Evolutionary conservation across 352 stramenopile genomes (phyloP).

Genomic region (Phytophthora aleatoria): DNA sequence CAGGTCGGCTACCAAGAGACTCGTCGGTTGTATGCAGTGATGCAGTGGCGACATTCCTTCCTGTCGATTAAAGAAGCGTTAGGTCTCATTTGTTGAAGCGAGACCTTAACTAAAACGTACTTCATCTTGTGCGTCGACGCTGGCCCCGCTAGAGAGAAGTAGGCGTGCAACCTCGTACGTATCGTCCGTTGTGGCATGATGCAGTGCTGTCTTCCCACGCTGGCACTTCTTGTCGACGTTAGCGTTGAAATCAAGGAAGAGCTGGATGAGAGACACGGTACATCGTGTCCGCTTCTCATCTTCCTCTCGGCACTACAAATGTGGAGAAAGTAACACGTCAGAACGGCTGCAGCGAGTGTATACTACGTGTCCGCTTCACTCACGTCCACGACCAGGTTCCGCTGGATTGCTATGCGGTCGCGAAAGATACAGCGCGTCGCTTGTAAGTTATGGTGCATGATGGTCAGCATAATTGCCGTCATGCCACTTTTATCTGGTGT

Average conservation of each 20-base stretch:
- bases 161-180: conserved; percentile 17
- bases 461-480: conserved; percentile 29
- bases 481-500: conserved; percentile 23
- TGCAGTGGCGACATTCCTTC: conserved; percentile 21
- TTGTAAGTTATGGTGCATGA: conserved; percentile 31
- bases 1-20: conserved; percentile 20
- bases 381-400: conserved; percentile 32
- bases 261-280: conserved; percentile 4
- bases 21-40: conserved; percentile 20
- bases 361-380: conserved; percentile 1
- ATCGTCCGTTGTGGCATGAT: conserved; percentile 20
- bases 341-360: background rate
- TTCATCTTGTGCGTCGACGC: conserved; percentile 10
- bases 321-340: background rate
- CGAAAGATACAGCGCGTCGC: conserved; percentile 35
- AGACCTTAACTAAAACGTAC: background rate
- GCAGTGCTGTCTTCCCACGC: conserved; percentile 24
- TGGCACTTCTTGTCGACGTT: conserved; percentile 16
- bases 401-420: conserved; percentile 15
- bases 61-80: conserved; percentile 6
- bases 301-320: conserved; percentile 13
- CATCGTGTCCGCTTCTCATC: conserved; percentile 9
- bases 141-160: conserved; percentile 8
- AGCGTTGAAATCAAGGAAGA: conserved; percentile 6
- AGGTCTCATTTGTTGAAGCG: background rate